Conservation (phyloP, 148 eudicot genomes). For the Talinum fruticosum region DNA sequence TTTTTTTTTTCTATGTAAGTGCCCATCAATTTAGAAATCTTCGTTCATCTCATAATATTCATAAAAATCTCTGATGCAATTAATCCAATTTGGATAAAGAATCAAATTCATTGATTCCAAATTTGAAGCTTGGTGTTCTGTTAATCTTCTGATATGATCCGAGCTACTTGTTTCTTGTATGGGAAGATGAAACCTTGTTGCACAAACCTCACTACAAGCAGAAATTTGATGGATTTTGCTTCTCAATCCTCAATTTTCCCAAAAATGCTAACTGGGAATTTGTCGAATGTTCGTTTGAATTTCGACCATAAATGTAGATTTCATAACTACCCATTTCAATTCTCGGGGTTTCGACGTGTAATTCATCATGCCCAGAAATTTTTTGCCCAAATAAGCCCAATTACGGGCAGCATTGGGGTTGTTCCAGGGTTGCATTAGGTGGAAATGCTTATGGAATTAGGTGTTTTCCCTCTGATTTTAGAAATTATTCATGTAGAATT, state of each 20-base stretch:
- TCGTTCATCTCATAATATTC: neutral
- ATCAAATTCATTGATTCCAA: neutral
- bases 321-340: constrained; percentile 27
- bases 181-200: constrained; percentile 54
- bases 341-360: constrained; percentile 26
- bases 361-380: constrained; percentile 33
- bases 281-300: constrained; percentile 21
- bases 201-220: constrained; percentile 36
- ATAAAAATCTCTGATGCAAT: neutral
- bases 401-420: constrained; percentile 47
- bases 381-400: constrained; percentile 22
- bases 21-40: neutral
- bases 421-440: constrained; percentile 29
- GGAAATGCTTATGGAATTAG: constrained; percentile 24
- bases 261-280: constrained; percentile 8
- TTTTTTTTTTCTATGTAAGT: neutral
- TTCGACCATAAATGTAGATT: constrained; percentile 23
- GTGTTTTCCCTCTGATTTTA: constrained; percentile 29
- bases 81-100: neutral
- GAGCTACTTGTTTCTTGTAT: constrained; percentile 11
- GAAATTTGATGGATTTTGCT: constrained; percentile 29
- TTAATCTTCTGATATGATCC: constrained; percentile 19
- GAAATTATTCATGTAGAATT: constrained; percentile 42
- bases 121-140: neutral
- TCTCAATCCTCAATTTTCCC: constrained; percentile 18